A percentile compares a stretch with the other conserved stretches of the same genome.
Conservation (phyloP, 768 basidiomycete species). For the Tulasnella sp. region DNA sequence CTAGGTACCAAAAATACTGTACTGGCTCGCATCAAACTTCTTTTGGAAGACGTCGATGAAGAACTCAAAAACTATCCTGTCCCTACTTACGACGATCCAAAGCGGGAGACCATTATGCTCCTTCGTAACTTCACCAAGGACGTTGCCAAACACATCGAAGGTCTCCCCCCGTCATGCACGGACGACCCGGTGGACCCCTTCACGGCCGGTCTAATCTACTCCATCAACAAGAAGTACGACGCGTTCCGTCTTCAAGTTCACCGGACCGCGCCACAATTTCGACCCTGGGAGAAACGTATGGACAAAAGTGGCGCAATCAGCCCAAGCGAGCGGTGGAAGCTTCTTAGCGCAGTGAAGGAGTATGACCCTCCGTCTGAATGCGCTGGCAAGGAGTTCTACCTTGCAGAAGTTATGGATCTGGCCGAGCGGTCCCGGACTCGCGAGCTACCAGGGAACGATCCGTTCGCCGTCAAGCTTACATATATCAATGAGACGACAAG, state of each 20-base stretch:
- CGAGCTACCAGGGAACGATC: slow-evolving; percentile 62
- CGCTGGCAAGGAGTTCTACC: slow-evolving; percentile 36
- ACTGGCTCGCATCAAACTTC: background rate
- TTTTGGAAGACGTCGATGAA: background rate
- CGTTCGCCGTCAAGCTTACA: too few relatives aligned
- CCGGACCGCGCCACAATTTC: slow-evolving; percentile 31
- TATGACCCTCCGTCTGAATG: background rate
- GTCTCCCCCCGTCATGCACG: background rate
- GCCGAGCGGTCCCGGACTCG: slow-evolving; percentile 60
- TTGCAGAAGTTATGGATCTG: too few relatives aligned
- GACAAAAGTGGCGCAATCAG: too few relatives aligned
- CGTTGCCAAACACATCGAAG: slow-evolving; percentile 20
- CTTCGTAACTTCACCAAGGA: slow-evolving; percentile 18
- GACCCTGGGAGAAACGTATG: slow-evolving; percentile 35
- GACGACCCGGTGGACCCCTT: background rate
- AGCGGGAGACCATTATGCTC: slow-evolving; percentile 7
- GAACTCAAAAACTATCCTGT: slow-evolving; percentile 1
- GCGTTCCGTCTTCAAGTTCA: background rate
- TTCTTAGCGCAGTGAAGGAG: background rate
- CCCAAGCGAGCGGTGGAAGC: too few relatives aligned
- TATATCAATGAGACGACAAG: too few relatives aligned
- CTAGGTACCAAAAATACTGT: slow-evolving; percentile 9
- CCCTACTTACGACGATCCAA: slow-evolving; percentile 15
- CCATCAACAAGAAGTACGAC: background rate
- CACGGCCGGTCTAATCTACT: slow-evolving; percentile 1